A percentile compares a stretch with the other conserved stretches of the same genome.
Evolutionary conservation across 257 asterid species (phyloP).

Genomic region (Dorcoceras hygrometricum): DNA sequence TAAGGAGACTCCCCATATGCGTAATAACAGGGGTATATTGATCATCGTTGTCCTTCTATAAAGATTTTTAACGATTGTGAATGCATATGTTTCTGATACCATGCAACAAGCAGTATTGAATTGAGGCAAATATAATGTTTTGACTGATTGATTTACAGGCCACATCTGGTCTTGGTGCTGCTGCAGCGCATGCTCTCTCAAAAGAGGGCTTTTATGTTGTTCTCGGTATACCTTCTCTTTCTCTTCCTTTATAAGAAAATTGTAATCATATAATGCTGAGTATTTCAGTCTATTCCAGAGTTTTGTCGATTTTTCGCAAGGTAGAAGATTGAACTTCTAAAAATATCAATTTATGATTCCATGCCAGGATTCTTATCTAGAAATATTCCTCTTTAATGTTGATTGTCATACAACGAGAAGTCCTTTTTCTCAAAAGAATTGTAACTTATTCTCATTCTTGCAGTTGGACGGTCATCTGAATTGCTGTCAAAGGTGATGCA

Average conservation of each 20-base stretch:
- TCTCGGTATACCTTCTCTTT: slow-evolving; percentile 51
- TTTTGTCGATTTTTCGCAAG: slow-evolving; percentile 5
- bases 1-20: slow-evolving; percentile 51
- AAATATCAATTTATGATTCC: neutral
- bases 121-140: slow-evolving; percentile 1
- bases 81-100: neutral
- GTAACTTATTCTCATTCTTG: slow-evolving; percentile 26
- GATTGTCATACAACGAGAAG: neutral
- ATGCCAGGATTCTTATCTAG: neutral
- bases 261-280: neutral
- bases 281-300: neutral
- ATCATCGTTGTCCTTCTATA: neutral
- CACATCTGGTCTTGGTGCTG: slow-evolving; percentile 91
- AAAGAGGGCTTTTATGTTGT: slow-evolving; percentile 69
- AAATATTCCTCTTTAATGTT: neutral
- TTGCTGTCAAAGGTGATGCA: slow-evolving; percentile 52
- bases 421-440: slow-evolving; percentile 9
- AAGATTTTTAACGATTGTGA: neutral
- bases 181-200: slow-evolving; percentile 70
- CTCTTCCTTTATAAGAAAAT: slow-evolving; percentile 1
- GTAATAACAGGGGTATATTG: slow-evolving; percentile 75
- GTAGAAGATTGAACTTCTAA: slow-evolving; percentile 3
- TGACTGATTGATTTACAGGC: slow-evolving; percentile 48
- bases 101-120: neutral
- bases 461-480: slow-evolving; percentile 81